Evolutionary conservation across 2,329 filamentous ascomycete genomes (phyloP).

Genomic region (Bipolaris victoriae): DNA sequence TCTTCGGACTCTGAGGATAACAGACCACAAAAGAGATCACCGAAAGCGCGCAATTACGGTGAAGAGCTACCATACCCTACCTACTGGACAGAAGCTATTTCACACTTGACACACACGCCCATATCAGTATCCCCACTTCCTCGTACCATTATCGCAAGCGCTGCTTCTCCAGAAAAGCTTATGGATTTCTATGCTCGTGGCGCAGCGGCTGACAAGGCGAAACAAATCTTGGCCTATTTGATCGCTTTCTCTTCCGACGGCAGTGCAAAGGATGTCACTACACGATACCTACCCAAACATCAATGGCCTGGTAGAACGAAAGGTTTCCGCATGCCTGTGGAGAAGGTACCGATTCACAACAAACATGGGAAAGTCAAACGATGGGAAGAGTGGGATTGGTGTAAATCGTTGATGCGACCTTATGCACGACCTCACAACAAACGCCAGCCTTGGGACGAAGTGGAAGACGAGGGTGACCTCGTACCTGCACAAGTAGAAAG

Average conservation of each 20-base stretch:
- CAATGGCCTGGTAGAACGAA: slow-evolving; percentile 89
- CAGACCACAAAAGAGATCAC: slow-evolving; percentile 52
- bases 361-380: slow-evolving; percentile 76
- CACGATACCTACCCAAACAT: slow-evolving; percentile 83
- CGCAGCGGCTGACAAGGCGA: slow-evolving; percentile 79
- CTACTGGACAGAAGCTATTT: slow-evolving; percentile 93
- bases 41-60: slow-evolving; percentile 65
- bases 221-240: slow-evolving; percentile 89
- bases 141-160: slow-evolving; percentile 59
- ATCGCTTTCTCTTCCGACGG: slow-evolving; percentile 83
- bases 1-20: slow-evolving; percentile 60
- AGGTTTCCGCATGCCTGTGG: slow-evolving; percentile 75
- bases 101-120: slow-evolving; percentile 78
- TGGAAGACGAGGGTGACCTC: slow-evolving; percentile 80
- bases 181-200: slow-evolving; percentile 83
- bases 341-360: slow-evolving; percentile 82
- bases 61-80: slow-evolving; percentile 80
- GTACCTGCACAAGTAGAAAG: slow-evolving; percentile 69
- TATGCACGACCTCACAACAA: slow-evolving; percentile 65
- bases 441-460: slow-evolving; percentile 74
- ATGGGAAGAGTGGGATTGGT: slow-evolving; percentile 86
- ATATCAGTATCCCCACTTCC: slow-evolving; percentile 75
- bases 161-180: slow-evolving; percentile 73
- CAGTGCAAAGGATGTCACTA: slow-evolving; percentile 92
- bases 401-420: slow-evolving; percentile 76